Base-by-base conservation (phyloP, 148 eudicot genomes). In the Arbutus unedo region DNA sequence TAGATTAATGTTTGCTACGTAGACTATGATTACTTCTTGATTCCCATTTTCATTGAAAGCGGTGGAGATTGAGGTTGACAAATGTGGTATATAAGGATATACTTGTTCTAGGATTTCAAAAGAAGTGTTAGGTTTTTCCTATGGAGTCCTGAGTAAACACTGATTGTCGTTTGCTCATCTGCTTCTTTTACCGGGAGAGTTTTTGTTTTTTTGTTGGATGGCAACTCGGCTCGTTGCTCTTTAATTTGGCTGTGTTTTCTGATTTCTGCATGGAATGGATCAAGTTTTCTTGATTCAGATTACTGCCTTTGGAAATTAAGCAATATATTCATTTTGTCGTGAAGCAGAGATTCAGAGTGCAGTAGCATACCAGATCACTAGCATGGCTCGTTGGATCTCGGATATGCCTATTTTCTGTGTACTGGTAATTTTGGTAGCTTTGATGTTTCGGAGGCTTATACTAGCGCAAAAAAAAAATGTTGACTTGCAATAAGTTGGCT, bases 281-380 rank as follows among this genome's bases (percentile, higher is more conserved):
- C 13, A 16, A 8, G 6, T 44, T 44, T 44, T 72, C 25, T 45
- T 72, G 76, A 45, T 72, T 60, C 23, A 70, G 74, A 6, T 6
- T 70, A 19, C 10, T 16, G 49, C 10, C 21, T 6, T n/a, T 70
- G 49, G 60, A 70, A 66, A 31, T 25, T 66, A 4, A 38, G 74
- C 74, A 38, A 50, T 43, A 14, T 14, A 14, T 41, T 0, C 19
- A 14, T 41, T 70, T 70, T 70, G 9, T 16, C 19, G 48, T 38
- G 18, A 14, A 38, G 45, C 73, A 64, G 70, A 64, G 70, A 64
- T 64, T 68, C 45, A 68, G 11, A 45, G 73, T 72, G 76, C 50
- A 18, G 51, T 45, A 44, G 76, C 50, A 16, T 45, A 16, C 76
- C 51, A 72, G 23, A 44, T 43, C 48, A 48, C 50, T 44, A 23